Evolutionary conservation across 345 rosid species (phyloP).

Genomic region (Barbarea vulgaris): DNA sequence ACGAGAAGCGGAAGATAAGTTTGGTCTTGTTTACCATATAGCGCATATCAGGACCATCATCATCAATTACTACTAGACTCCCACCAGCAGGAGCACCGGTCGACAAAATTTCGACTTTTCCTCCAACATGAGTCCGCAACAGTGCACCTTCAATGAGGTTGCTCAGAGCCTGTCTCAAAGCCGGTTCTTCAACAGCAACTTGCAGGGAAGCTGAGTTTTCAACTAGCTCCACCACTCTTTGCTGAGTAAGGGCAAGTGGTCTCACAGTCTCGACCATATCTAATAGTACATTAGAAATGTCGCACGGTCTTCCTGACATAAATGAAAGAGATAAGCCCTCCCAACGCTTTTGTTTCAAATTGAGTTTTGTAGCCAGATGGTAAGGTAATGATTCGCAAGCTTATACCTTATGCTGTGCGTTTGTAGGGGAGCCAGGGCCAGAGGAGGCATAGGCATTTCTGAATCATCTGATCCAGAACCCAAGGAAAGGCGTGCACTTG

Average conservation of each 20-base stretch:
- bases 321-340: constrained; percentile 51
- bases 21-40: constrained; percentile 61
- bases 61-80: constrained; percentile 75
- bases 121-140: constrained; percentile 79
- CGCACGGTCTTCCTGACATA: constrained; percentile 95
- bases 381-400: constrained; percentile 3
- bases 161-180: constrained; percentile 89
- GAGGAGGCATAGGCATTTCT: constrained; percentile 94
- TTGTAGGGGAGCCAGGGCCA: constrained; percentile 65
- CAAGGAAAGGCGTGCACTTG: constrained; percentile 41
- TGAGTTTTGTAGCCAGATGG: constrained; percentile 1
- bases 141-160: constrained; percentile 96
- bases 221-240: constrained; percentile 62
- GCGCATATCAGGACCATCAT: constrained; percentile 96
- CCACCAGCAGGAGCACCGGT: constrained; percentile 89
- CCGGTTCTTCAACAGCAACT: constrained; percentile 86
- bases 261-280: constrained; percentile 79
- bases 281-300: constrained; percentile 68
- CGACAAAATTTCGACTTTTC: constrained; percentile 69
- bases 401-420: constrained; percentile 67
- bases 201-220: constrained; percentile 57
- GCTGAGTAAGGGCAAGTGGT: constrained; percentile 84
- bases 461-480: constrained; percentile 57
- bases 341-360: constrained; percentile 3
- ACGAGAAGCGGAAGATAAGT: background rate